Base-by-base conservation (phyloP, 2,329 filamentous ascomycete genomes). In the Aspergillus sp. region DNA sequence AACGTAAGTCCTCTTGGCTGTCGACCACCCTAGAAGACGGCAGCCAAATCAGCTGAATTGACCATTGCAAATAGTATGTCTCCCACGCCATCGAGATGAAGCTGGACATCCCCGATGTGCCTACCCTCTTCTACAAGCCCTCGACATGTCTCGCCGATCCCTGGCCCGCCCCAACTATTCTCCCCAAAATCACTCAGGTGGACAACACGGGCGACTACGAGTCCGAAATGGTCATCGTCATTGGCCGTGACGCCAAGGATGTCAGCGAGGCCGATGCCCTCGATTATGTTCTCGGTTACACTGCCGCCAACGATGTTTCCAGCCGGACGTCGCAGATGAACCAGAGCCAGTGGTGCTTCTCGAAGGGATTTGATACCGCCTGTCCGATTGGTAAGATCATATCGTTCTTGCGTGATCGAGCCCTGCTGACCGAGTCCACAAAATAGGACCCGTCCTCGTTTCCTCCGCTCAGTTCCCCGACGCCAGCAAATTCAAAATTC, bases 221-320 rank as follows among this genome's bases (percentile, higher is more conserved):
- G 65, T 78, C 79, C 3, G 82, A 85, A 67, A 73, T 85, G 47
- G 81, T 77, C 11, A 76, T 84, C 26, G 73, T 85, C 11, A 77
- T 85, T 41, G 79, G 79, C 30, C 74, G 68, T 65, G 76, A 73
- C 32, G 73, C 73, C 36, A 79, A 78, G 60, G 82, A 85, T 57
- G 80, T 84, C 9, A 70, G 75, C 43, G 81, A 83, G 58, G 74
- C 72, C 0, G 76, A 85, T 24, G 82, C 82, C 4, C 63, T 82
- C 47, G 75, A 79, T 56, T 84, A 86, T 60, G 76, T 87, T 4
- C 77, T 87, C 2, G 84, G 84, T 24, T 87, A 87, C 64, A 84
- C 82, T 0, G 77, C 78, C 19, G 77, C 78, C 60, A 87, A 87
- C 68, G 84, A 87, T 62, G 78, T 87, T 6, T 85, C 82, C 2